Conservation (phyloP, 1,284 basidiomycete species). For the Cystobasidium pallidum region DNA sequence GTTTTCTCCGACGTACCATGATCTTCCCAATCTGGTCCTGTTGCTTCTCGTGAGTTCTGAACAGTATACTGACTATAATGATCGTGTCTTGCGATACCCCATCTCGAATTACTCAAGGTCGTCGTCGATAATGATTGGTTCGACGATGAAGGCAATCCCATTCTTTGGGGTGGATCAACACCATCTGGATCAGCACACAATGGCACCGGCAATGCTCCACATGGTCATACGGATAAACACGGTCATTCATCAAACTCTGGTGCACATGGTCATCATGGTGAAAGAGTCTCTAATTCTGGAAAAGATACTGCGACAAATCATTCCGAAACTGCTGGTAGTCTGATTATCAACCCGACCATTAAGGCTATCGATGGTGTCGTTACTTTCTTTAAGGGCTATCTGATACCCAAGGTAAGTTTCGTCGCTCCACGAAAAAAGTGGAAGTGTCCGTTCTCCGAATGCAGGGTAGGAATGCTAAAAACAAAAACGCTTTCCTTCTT, state of each 20-base stretch:
- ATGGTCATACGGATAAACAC: conserved; percentile 4
- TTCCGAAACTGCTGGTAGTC: conserved; percentile 39
- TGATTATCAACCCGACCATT: conserved; percentile 31
- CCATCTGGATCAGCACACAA: conserved; percentile 8
- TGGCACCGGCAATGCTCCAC: neutral
- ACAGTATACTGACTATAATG: no score
- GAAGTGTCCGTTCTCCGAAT: no score
- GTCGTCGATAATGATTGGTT: conserved; percentile 40
- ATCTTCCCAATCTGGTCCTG: no score
- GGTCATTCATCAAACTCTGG: neutral
- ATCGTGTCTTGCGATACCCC: neutral
- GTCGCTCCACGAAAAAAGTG: no score
- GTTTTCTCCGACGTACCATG: no score
- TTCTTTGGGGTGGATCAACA: conserved; percentile 11
- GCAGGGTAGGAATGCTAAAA: no score
- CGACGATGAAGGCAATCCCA: conserved; percentile 37
- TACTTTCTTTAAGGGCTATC: conserved; percentile 39
- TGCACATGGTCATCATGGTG: conserved; percentile 13
- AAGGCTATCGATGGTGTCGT: conserved; percentile 38
- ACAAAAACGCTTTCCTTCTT: no score
- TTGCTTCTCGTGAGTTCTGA: no score
- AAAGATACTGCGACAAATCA: conserved; percentile 31
- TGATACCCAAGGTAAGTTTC: conserved; percentile 30
- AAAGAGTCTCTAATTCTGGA: conserved; percentile 35
- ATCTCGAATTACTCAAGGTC: neutral